Base-by-base conservation (phyloP, 1,284 basidiomycete genomes). In the Takashimella koratensis region DNA sequence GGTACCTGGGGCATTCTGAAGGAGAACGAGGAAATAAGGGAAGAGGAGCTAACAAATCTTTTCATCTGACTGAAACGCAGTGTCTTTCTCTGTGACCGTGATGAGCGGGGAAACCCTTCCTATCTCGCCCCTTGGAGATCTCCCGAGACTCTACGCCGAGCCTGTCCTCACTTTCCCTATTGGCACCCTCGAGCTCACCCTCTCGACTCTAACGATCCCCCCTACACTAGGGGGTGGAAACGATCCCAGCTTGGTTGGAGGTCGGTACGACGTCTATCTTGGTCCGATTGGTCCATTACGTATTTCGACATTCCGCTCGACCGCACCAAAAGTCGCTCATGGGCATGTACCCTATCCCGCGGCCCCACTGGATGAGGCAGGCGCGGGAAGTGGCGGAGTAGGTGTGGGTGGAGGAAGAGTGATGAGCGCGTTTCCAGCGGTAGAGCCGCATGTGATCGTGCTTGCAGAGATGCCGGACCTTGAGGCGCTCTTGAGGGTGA, bases 191-290 rank as follows among this genome's bases (percentile, higher is more conserved):
- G 86, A 92, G 62, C 77, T 94, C 52, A 88, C 87, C 0, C 85
- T 92, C 2, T 87, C 88, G 42, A 90, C 73, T 91, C 92, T 76
- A n/a, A n/a, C n/a, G n/a, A n/a, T n/a, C n/a, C n/a, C n/a, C n/a
- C n/a, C n/a, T n/a, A n/a, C n/a, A n/a, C n/a, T n/a, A n/a, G n/a
- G n/a, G n/a, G n/a, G n/a, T n/a, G n/a, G n/a, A n/a, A n/a, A n/a
- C n/a, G n/a, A n/a, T n/a, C n/a, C n/a, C n/a, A n/a, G n/a, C n/a
- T n/a, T n/a, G n/a, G n/a, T n/a, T n/a, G n/a, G n/a, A n/a, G 62
- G 66, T n/a, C 83, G 89, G 2, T 79, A 94, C 30, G 87, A 93
- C 59, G 84, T 95, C 11, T 96, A 93, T 77, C 81, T 94, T 4
- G 93, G 93, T 22, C 87, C 87, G 56, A 78, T 95, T 12, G 93